Evolutionary conservation across 73 alveolate genomes (phyloP).

Genomic region (Paramecium pentaurelia): DNA sequence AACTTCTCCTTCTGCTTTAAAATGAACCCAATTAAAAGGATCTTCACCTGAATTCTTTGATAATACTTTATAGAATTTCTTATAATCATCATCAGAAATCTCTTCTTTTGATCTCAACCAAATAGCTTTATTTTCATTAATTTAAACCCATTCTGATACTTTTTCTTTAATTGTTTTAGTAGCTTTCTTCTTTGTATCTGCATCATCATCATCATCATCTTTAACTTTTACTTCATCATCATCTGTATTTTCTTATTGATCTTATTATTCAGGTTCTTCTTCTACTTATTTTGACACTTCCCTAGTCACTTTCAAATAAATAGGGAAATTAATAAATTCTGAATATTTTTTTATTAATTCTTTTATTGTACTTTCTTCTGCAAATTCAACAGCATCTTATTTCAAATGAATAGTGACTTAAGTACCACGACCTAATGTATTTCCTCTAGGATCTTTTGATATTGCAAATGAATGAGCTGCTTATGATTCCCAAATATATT

Average conservation of each 20-base stretch:
- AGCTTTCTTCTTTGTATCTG: constrained; percentile 81
- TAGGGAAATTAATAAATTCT: constrained; percentile 98
- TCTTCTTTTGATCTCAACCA: constrained; percentile 98
- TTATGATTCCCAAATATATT: constrained; percentile 95
- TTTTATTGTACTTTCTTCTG: constrained; percentile 92
- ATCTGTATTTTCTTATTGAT: constrained; percentile 63
- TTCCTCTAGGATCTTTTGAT: constrained; percentile 98
- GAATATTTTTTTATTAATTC: constrained; percentile 95
- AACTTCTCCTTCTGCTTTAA: constrained; percentile 98
- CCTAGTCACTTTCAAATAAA: constrained; percentile 88
- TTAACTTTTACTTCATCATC: constrained; percentile 77
- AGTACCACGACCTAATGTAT: constrained; percentile 98
- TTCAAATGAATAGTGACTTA: constrained; percentile 94
- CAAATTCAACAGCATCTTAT: constrained; percentile 97
- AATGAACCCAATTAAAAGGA: constrained; percentile 97
- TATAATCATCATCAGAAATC: constrained; percentile 94
- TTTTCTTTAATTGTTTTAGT: constrained; percentile 88
- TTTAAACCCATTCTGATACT: constrained; percentile 97
- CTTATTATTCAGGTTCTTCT: constrained; percentile 60
- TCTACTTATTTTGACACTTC: constrained; percentile 88
- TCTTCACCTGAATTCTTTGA: constrained; percentile 92
- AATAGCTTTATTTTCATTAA: constrained; percentile 97
- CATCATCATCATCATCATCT: constrained; percentile 85
- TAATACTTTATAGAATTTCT: constrained; percentile 93
- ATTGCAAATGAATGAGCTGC: constrained; percentile 98